Evolutionary conservation across 768 basidiomycete species (phyloP).

Genomic region (Vishniacozyma victoriae): DNA sequence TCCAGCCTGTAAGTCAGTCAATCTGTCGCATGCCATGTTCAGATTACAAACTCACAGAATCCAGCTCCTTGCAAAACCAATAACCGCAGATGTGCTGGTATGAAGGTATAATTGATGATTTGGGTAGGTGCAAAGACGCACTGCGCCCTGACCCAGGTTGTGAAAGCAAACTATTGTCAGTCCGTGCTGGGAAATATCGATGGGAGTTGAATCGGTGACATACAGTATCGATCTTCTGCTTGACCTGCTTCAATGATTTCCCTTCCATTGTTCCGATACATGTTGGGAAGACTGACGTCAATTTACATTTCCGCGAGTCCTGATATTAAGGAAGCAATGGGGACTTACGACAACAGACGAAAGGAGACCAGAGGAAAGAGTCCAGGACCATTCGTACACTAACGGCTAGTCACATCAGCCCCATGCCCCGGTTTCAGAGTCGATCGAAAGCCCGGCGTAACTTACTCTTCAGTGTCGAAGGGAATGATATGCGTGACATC

Average conservation of each 20-base stretch:
- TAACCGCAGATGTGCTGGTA: slow-evolving; percentile 38
- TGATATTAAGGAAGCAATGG: too few relatives aligned
- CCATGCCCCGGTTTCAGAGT: not conserved
- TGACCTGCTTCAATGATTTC: slow-evolving; percentile 26
- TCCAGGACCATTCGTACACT: slow-evolving; percentile 26
- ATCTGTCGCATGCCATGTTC: too few relatives aligned
- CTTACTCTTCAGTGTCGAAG: slow-evolving; percentile 23
- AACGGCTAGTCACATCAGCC: slow-evolving; percentile 20
- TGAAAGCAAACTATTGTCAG: too few relatives aligned
- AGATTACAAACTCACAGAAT: too few relatives aligned
- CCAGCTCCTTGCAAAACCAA: slow-evolving; percentile 37
- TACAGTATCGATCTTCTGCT: slow-evolving; percentile 34
- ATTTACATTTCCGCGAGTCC: too few relatives aligned
- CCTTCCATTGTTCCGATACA: slow-evolving; percentile 37
- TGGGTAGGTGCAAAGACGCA: slow-evolving; percentile 41
- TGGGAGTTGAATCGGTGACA: slow-evolving; percentile 9
- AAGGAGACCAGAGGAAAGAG: slow-evolving; percentile 36
- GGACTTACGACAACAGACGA: too few relatives aligned
- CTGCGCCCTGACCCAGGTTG: slow-evolving; percentile 32
- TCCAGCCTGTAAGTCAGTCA: too few relatives aligned
- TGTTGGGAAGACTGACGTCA: slow-evolving; percentile 32
- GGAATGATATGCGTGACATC: slow-evolving; percentile 26
- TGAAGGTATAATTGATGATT: slow-evolving; percentile 38
- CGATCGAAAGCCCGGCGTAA: not conserved
- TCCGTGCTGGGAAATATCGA: too few relatives aligned